These are phyloP conservation scores for Pseudopithomyces maydicus DNA, from an alignment of 2,329 filamentous ascomycete genomes.

Conservation along the genomic window DNA sequence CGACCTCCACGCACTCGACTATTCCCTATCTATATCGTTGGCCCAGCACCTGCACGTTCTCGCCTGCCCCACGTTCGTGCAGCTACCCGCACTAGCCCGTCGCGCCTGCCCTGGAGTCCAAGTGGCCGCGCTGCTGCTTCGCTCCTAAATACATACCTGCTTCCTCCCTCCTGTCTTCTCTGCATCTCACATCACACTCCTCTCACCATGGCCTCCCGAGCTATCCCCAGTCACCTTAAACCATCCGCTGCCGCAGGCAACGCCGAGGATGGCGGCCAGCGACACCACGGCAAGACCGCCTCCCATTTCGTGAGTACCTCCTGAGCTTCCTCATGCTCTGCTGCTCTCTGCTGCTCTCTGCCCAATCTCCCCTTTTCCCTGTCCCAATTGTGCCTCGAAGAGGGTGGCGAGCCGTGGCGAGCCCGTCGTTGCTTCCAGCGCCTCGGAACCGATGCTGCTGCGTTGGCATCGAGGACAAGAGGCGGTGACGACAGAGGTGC, in stretches of 20 bases:
- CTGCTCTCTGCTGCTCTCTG: neutral
- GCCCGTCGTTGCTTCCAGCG: neutral
- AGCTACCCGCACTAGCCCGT: conserved; percentile 9
- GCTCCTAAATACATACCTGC: conserved; percentile 6
- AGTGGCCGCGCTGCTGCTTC: conserved; percentile 5
- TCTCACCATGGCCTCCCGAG: conserved; percentile 69
- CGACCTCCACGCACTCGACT: neutral
- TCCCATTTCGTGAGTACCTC: conserved; percentile 5
- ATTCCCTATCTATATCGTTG: neutral
- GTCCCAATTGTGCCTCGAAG: neutral
- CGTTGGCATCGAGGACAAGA: neutral
- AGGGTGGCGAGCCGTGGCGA: neutral
- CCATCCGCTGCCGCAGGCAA: conserved; percentile 50
- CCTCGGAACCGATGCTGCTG: neutral
- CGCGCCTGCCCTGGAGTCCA: conserved; percentile 1
- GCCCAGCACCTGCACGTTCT: conserved; percentile 15
- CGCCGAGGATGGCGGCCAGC: conserved; percentile 59
- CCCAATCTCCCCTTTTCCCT: neutral
- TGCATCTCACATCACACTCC: conserved; percentile 4
- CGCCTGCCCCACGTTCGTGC: conserved; percentile 17
- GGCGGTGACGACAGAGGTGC: conserved; percentile 7
- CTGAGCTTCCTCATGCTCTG: neutral
- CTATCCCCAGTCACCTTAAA: conserved; percentile 85
- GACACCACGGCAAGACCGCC: conserved; percentile 64
- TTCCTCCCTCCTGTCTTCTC: conserved; percentile 7